A percentile compares a stretch with the other conserved stretches of the same genome.
Evolutionary conservation across 805 yeast species (phyloP).

Genomic region (Cyberlindnera xishuangbannaensis): DNA sequence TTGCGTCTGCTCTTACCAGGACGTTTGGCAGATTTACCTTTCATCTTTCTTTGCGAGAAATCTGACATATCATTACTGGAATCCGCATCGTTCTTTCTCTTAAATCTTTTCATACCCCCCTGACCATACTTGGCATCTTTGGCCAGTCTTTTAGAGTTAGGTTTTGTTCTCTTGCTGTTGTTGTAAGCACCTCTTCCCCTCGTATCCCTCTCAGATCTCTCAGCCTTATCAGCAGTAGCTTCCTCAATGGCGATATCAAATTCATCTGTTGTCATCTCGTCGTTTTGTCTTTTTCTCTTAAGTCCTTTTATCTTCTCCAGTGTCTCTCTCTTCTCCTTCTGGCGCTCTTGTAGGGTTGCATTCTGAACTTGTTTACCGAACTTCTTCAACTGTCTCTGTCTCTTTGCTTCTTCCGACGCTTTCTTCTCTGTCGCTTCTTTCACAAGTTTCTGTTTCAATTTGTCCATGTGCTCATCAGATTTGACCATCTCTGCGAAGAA

Average conservation of each 20-base stretch:
- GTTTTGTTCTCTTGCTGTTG: constrained; percentile 47
- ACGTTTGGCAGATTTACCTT: constrained; percentile 38
- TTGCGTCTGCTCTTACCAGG: constrained; percentile 55
- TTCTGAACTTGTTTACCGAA: constrained; percentile 96
- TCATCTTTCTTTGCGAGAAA: constrained; percentile 50
- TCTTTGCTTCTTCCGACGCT: constrained; percentile 85
- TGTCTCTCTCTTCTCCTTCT: constrained; percentile 1
- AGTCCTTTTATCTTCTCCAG: constrained; percentile 59
- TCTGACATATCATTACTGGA: constrained; percentile 63
- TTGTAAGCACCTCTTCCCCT: constrained; percentile 30
- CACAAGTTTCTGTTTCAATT: constrained; percentile 66
- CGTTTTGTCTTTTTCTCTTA: constrained; percentile 78
- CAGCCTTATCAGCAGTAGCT: constrained; percentile 44
- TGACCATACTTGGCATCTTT: constrained; percentile 69
- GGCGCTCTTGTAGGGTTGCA: constrained; percentile 83
- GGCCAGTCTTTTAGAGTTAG: constrained; percentile 61
- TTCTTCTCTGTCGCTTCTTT: constrained; percentile 79
- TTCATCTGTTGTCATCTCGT: constrained; percentile 66
- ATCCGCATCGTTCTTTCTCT: constrained; percentile 65
- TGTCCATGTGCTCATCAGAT: constrained; percentile 97
- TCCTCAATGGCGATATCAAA: constrained; percentile 93
- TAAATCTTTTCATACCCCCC: constrained; percentile 75
- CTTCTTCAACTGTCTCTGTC: constrained; percentile 73
- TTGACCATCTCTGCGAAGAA: constrained; percentile 99
- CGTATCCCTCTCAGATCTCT: constrained; percentile 24